phyloP scores from a whole-genome alignment of 148 eudicot genomes.

The Camellia lanceoleosa region DNA sequence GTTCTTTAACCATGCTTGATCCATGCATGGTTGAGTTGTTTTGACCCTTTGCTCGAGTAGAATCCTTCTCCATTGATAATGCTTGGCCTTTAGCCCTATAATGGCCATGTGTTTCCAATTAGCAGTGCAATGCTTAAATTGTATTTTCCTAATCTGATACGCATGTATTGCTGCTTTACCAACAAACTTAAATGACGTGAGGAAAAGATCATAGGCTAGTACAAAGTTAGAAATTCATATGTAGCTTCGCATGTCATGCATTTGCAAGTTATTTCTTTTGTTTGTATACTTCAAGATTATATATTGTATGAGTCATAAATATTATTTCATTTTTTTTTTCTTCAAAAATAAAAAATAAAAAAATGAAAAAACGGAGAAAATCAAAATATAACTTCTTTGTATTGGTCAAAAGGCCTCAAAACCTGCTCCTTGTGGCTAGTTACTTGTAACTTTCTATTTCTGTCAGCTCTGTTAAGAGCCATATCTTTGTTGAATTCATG shows the following conservation, averaged over 20 bases:
- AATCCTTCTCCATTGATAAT: neutral
- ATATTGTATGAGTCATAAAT: neutral
- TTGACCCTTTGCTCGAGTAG: neutral
- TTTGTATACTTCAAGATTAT: neutral
- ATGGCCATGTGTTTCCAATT: neutral
- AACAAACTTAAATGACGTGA: constrained; percentile 2
- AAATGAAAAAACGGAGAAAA: neutral
- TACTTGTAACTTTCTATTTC: neutral
- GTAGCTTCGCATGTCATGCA: neutral
- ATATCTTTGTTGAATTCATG: constrained; percentile 4
- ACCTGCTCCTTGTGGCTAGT: neutral
- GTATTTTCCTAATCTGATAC: neutral
- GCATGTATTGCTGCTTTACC: neutral
- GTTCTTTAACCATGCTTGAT: neutral
- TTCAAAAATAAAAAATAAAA: neutral
- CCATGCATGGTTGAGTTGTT: neutral
- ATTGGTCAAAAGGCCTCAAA: neutral
- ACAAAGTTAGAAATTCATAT: neutral
- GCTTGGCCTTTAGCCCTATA: neutral
- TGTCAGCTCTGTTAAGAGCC: too few relatives aligned
- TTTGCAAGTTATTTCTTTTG: neutral
- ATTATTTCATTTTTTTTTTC: neutral
- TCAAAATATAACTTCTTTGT: too few relatives aligned
- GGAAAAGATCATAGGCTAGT: neutral
- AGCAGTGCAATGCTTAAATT: neutral